Evolutionary conservation across 805 yeast species (phyloP), one percentile per base, ranked within the genome.

Genomic region (Candida stauntonica): DNA sequence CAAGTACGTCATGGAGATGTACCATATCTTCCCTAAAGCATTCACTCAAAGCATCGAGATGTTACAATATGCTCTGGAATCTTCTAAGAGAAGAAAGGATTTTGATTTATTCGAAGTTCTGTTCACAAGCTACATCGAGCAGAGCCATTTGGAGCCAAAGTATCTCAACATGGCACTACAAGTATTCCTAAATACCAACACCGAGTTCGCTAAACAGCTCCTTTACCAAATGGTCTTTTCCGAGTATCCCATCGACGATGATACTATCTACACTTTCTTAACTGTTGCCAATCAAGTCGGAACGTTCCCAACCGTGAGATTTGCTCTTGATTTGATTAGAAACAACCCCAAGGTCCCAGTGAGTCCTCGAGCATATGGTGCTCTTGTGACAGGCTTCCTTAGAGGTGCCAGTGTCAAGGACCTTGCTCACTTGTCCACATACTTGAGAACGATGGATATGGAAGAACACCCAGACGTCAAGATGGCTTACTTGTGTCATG

Each of bases 151-250:
- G 7, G 27, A 43, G 2, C 29, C 48, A 3, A 17, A 41, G 21
- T 33, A 44, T 31, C 46, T 52, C 44, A 52, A 52, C 29, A 23
- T 48, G 31, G 57, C 57, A 3, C 37, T 55, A 20, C 42, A 41
- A 13, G 50, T 49, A 3, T 45, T 46, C 24, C 29, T 49, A n/a
- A 50, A 37, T 31, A 43, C 45, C 6, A 44, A 52, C 31, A 42
- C 54, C 3, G 58, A 52, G 27, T 37, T 52, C 15, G 54, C 60
- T 14, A 52, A 53, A 36, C 60, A 53, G 19, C 39, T 55, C 1
- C 37, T 55, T 1, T 47, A 51, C 27, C 58, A 55, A 29, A 52
- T 55, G 57, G 46, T 52, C 5, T 39, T 41, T 7, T 43, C 51
- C 2, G 46, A 52, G 17, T 45, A 47, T 35, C 58, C 60, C 11